phyloP scores from a whole-genome alignment of 306 rosid genomes.

The Oemleria cerasiformis region DNA sequence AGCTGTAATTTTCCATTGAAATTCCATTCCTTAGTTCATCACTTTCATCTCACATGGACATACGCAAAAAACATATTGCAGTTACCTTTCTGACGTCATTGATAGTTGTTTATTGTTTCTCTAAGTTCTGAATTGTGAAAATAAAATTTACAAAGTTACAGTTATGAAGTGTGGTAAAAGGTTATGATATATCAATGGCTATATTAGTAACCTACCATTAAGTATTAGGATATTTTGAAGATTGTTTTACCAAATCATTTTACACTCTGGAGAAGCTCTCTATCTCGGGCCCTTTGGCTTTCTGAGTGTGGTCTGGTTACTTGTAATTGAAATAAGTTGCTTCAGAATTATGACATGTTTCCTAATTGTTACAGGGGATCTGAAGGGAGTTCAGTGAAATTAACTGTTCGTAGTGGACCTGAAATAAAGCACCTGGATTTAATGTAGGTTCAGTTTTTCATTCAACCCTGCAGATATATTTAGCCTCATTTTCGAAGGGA shows the following conservation, averaged over 20 bases:
- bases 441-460: slow-evolving; percentile 41
- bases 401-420: slow-evolving; percentile 74
- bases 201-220: neutral
- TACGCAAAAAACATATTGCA: neutral
- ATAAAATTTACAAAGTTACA: neutral
- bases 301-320: neutral
- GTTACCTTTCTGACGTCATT: neutral
- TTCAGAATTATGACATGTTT: neutral
- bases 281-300: neutral
- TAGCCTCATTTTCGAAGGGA: neutral
- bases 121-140: neutral
- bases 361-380: slow-evolving; percentile 69
- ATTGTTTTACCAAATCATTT: neutral
- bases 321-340: neutral
- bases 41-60: neutral
- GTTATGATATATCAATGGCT: neutral
- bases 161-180: neutral
- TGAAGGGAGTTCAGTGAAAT: slow-evolving; percentile 79
- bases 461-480: slow-evolving; percentile 2
- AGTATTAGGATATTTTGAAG: neutral
- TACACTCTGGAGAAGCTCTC: neutral
- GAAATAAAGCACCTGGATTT: slow-evolving; percentile 64
- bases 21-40: neutral
- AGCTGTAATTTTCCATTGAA: neutral
- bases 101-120: neutral